A percentile compares a stretch with the other conserved stretches of the same genome.
phyloP scores from a whole-genome alignment of 257 asterid species.

The Solanum medicagineum region DNA sequence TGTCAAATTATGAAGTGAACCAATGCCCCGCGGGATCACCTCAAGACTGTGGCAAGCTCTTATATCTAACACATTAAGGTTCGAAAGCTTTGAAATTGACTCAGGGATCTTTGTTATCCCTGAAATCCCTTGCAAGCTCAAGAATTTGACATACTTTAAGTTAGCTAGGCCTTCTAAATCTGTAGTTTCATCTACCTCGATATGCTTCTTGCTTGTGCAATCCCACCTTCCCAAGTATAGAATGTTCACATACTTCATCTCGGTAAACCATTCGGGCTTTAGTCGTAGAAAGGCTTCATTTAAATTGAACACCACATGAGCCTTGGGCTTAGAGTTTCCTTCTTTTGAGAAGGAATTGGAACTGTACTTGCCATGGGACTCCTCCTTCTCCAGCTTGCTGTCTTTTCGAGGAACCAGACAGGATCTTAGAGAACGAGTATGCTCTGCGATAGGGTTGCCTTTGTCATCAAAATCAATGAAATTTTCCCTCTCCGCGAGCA shows the following conservation, averaged over 20 bases:
- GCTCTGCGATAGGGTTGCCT: neutral
- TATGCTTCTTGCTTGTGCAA: neutral
- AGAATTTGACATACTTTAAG: neutral
- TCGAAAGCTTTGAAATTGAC: neutral
- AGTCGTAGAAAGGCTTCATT: neutral
- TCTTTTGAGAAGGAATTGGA: neutral
- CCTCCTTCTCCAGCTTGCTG: neutral
- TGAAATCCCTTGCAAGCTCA: neutral
- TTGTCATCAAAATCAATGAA: neutral
- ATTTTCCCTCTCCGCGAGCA: neutral
- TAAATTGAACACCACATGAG: neutral
- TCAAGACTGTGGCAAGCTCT: neutral
- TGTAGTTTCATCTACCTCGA: neutral
- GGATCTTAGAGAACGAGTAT: neutral
- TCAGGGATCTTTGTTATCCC: neutral
- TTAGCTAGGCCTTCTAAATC: neutral
- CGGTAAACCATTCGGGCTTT: neutral
- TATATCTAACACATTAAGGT: neutral
- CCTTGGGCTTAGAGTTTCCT: neutral
- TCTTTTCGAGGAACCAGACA: neutral
- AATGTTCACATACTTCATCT: neutral
- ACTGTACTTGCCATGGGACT: neutral
- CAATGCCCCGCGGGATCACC: neutral
- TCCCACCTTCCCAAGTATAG: neutral
- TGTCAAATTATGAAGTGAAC: neutral